These are phyloP conservation scores for Tuber calosporum DNA, from an alignment of 495 filamentous ascomycete species.

Conservation along the genomic window DNA sequence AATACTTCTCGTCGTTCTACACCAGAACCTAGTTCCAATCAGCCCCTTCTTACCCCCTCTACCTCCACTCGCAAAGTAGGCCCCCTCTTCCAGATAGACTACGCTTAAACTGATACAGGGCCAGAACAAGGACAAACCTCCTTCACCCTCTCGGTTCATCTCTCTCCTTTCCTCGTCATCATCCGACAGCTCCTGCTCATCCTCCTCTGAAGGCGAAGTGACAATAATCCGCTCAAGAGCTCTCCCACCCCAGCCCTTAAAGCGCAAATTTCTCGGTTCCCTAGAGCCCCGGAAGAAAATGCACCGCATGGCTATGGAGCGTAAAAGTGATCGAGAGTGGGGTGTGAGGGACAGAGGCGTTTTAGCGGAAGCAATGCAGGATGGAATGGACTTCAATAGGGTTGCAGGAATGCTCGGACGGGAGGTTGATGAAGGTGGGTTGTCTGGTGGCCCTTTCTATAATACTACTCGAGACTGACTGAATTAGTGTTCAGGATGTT, in stretches of 20 bases:
- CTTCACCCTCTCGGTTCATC: neutral
- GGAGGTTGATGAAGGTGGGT: slow-evolving; percentile 22
- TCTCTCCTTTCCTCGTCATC: slow-evolving; percentile 11
- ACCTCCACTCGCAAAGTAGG: neutral
- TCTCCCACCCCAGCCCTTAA: neutral
- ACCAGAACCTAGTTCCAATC: slow-evolving; percentile 10
- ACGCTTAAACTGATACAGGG: neutral
- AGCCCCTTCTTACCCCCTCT: slow-evolving; percentile 6
- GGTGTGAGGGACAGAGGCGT: slow-evolving; percentile 16
- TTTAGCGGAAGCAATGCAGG: slow-evolving; percentile 21
- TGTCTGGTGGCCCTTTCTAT: neutral
- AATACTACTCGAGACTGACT: neutral
- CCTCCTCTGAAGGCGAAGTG: slow-evolving; percentile 10
- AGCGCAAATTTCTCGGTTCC: neutral
- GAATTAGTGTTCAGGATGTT: slow-evolving; percentile 1
- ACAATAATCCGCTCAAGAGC: neutral
- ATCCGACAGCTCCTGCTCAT: neutral
- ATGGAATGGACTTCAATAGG: slow-evolving; percentile 20
- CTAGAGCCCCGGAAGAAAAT: slow-evolving; percentile 1
- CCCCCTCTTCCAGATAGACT: neutral
- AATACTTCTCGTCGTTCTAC: slow-evolving; percentile 3
- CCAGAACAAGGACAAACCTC: neutral
- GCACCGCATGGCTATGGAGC: neutral
- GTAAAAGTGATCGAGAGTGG: slow-evolving; percentile 21
- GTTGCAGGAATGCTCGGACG: slow-evolving; percentile 17